A percentile compares a stretch with the other conserved stretches of the same genome.
Evolutionary conservation across 2,329 filamentous ascomycete species (phyloP).

Genomic region (Zarea fungicola): DNA sequence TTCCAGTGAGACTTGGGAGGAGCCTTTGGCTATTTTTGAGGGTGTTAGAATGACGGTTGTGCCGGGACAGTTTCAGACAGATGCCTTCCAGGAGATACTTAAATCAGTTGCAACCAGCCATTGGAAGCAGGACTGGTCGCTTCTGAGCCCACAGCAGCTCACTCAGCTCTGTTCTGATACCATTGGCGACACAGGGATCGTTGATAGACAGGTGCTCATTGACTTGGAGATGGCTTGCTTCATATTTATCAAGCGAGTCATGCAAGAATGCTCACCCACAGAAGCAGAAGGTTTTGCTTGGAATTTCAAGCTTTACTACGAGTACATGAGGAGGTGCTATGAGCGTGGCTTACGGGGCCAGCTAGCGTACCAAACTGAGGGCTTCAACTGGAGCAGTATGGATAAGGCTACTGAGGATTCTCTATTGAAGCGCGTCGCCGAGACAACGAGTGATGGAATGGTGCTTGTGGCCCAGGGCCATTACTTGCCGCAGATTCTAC

Average conservation of each 20-base stretch:
- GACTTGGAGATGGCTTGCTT: neutral
- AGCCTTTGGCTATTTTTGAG: neutral
- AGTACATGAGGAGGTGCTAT: neutral
- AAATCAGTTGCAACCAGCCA: neutral
- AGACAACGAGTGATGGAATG: neutral
- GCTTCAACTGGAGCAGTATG: neutral
- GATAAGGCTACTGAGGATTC: neutral
- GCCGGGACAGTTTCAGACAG: too few relatives aligned
- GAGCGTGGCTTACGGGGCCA: neutral
- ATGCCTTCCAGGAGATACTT: too few relatives aligned
- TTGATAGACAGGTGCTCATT: neutral
- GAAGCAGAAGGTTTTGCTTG: neutral
- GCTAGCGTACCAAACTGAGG: neutral
- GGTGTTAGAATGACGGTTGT: too few relatives aligned
- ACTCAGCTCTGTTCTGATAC: neutral
- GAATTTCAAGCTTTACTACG: neutral
- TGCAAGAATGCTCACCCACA: neutral
- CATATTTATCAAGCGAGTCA: neutral
- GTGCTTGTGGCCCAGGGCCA: neutral
- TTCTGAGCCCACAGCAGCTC: neutral
- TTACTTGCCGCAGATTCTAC: neutral
- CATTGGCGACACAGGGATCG: neutral
- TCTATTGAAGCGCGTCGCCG: neutral
- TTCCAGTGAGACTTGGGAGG: neutral
- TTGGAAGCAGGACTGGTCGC: neutral